A percentile compares a stretch with the other conserved stretches of the same genome.
phyloP scores from a whole-genome alignment of 2,329 filamentous ascomycete species.

The Coleophoma eucalyptorum region DNA sequence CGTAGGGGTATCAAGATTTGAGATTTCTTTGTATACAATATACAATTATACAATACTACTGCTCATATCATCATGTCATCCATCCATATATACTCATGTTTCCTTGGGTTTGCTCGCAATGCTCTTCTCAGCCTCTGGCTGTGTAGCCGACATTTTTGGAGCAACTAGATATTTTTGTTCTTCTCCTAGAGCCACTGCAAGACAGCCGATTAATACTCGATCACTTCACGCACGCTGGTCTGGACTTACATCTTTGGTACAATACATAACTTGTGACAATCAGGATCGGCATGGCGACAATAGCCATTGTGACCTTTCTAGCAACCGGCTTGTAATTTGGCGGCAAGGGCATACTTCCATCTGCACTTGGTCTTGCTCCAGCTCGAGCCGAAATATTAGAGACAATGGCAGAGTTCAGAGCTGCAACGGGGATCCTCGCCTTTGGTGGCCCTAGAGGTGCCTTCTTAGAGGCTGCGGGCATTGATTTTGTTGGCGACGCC shows the following conservation, averaged over 20 bases:
- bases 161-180: conserved; percentile 8
- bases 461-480: not conserved
- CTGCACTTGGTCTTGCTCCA: conserved; percentile 18
- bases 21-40: not conserved
- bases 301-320: conserved; percentile 24
- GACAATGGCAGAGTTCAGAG: conserved; percentile 24
- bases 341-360: conserved; percentile 15
- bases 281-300: conserved; percentile 26
- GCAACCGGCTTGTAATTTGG: conserved; percentile 22
- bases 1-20: not conserved
- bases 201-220: not conserved
- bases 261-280: conserved; percentile 28
- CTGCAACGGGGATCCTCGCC: conserved; percentile 18
- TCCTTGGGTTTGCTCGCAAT: no score
- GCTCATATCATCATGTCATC: no score
- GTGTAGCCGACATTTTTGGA: not conserved
- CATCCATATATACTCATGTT: no score
- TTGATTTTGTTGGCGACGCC: not conserved
- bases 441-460: not conserved
- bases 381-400: conserved; percentile 20
- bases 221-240: no score
- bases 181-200: conserved; percentile 9
- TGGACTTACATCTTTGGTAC: conserved; percentile 25
- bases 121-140: not conserved
- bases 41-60: not conserved